Evolutionary conservation across 805 yeast genomes (phyloP).

Genomic region (Kodamaea kaohsiungensis): DNA sequence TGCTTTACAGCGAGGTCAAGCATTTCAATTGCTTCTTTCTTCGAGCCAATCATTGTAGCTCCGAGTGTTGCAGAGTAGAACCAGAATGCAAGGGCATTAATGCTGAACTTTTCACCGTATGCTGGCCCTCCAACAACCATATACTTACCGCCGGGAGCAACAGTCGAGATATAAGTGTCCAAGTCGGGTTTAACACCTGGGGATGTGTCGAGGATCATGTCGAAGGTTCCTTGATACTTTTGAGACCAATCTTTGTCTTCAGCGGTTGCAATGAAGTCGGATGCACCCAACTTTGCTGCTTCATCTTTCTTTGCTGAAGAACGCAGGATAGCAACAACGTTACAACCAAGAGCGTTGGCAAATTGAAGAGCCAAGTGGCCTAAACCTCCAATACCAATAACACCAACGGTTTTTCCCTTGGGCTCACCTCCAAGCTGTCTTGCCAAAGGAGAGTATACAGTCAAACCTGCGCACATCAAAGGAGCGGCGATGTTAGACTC

Average conservation of each 20-base stretch:
- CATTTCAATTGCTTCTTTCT: slow-evolving; percentile 65
- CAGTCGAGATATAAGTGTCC: slow-evolving; percentile 44
- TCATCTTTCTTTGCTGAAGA: slow-evolving; percentile 48
- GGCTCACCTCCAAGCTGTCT: slow-evolving; percentile 40
- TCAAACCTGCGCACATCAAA: slow-evolving; percentile 75
- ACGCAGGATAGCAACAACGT: slow-evolving; percentile 59
- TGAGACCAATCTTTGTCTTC: slow-evolving; percentile 46
- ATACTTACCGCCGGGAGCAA: slow-evolving; percentile 60
- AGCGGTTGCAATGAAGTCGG: slow-evolving; percentile 52
- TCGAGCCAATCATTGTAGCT: slow-evolving; percentile 61
- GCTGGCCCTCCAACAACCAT: slow-evolving; percentile 69
- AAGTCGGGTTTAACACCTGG: slow-evolving; percentile 53
- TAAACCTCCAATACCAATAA: slow-evolving; percentile 58
- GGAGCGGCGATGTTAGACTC: slow-evolving; percentile 64
- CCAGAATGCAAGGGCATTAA: slow-evolving; percentile 55
- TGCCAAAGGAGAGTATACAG: slow-evolving; percentile 67
- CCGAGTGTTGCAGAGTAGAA: slow-evolving; percentile 52
- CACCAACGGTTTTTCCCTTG: slow-evolving; percentile 51
- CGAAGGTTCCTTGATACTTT: slow-evolving; percentile 38
- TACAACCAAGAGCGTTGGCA: slow-evolving; percentile 61
- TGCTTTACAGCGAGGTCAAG: slow-evolving; percentile 62
- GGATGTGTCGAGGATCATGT: slow-evolving; percentile 55
- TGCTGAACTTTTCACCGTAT: slow-evolving; percentile 37
- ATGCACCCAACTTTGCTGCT: slow-evolving; percentile 53
- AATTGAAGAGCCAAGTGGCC: slow-evolving; percentile 58